phyloP scores from a whole-genome alignment of 768 basidiomycete genomes.

The Vishniacozyma victoriae region DNA sequence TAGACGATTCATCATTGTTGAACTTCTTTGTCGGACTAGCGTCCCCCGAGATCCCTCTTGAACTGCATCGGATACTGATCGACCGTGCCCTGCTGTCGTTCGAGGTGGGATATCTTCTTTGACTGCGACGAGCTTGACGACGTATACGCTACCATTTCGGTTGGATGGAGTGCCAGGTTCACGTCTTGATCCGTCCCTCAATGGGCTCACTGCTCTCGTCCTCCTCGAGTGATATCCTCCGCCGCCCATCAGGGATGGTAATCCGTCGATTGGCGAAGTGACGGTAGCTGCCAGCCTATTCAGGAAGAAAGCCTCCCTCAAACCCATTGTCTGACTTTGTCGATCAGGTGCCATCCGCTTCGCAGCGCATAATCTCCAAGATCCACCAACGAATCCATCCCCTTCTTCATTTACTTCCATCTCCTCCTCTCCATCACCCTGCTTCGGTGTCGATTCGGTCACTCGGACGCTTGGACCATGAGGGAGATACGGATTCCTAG shows the following conservation, averaged over 20 bases:
- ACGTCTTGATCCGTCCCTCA: constrained; percentile 3
- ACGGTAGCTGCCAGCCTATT: constrained; percentile 25
- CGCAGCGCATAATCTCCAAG: constrained; percentile 49
- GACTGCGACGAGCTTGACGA: constrained; percentile 36
- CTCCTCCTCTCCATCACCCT: background rate
- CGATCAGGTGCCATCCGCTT: constrained; percentile 47
- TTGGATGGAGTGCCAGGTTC: background rate
- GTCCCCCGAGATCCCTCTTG: background rate
- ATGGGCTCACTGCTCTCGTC: constrained; percentile 9
- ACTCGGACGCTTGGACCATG: background rate
- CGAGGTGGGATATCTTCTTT: constrained; percentile 21
- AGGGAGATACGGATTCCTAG: constrained; percentile 1
- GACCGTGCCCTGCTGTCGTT: constrained; percentile 6
- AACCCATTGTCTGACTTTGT: constrained; percentile 47
- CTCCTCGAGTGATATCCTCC: background rate
- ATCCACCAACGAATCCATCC: constrained; percentile 14
- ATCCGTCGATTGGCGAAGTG: background rate
- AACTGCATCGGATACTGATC: constrained; percentile 26
- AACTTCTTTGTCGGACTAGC: constrained; percentile 21
- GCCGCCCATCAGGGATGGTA: background rate
- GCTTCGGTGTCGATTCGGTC: background rate
- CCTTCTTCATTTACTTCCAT: constrained; percentile 13
- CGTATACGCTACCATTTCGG: constrained; percentile 22
- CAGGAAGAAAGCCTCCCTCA: constrained; percentile 49
- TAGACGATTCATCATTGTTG: constrained; percentile 13